Evolutionary conservation across 441 rosid species (phyloP), one percentile per base, ranked within the genome.

Genomic region (Jatropha multifida): DNA sequence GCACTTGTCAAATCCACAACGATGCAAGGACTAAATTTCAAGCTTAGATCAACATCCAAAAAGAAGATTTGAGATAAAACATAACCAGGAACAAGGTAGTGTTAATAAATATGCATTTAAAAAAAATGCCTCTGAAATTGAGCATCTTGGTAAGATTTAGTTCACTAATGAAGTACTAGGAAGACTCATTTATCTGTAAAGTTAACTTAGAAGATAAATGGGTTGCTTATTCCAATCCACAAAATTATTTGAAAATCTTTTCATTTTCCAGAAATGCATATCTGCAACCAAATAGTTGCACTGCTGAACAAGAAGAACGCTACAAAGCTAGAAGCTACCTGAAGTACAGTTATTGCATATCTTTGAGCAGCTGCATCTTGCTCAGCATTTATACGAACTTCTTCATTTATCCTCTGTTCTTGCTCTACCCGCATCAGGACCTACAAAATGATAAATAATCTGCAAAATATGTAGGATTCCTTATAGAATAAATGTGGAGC

Each of bases 361-460:
- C 90, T 90, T 85, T 94, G 99, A 61, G 98, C 95, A 78, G 85
- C 90, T 75, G 98, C 94, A 81, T 91, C 98, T 81, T 90, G 93
- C 84, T 96, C 99, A 44, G 99, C 95, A 88, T 85, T 86, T 83
- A 86, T 74, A 38, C 98, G 97, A 81, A 97, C 98, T 76, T 94
- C 98, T 85, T 96, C 98, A 51, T 98, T 94, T 70, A 94, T 89
- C 85, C 84, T 92, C 81, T 96, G 98, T 73, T 96, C 98, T 85
- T 92, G 98, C 85, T 96, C 99, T 74, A 94, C 98, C 79, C 98
- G 89, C 97, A 96, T 92, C 77, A 94, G 80, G 75, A 96, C 97
- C 99, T 96, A 79, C 56, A 82, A 72, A 69, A 66, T 55, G 65
- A 49, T 32, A 54, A 58, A 41, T 20, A 67, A 64, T 71, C 41